phyloP scores from a whole-genome alignment of 768 basidiomycete species.

The Sporobolomyces roseus region DNA sequence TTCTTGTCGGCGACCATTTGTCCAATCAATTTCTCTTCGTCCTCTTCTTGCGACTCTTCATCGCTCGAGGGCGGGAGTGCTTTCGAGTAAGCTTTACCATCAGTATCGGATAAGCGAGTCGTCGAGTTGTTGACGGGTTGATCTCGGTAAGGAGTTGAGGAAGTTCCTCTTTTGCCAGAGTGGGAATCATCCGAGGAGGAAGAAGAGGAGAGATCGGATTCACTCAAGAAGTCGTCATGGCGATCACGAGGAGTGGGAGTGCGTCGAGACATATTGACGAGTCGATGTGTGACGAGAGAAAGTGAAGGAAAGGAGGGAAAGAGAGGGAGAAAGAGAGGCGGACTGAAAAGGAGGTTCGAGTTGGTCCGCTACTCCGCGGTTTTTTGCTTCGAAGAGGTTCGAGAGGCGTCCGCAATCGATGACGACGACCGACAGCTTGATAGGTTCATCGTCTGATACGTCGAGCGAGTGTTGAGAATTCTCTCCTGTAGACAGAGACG shows the following conservation, averaged over 20 bases:
- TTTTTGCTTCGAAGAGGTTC: too few species aligned
- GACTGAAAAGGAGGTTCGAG: too few species aligned
- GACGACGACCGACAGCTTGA: too few species aligned
- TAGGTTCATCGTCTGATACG: neutral
- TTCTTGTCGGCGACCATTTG: neutral
- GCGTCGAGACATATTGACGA: slow-evolving; percentile 9
- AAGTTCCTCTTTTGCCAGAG: neutral
- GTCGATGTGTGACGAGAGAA: neutral
- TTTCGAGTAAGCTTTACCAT: neutral
- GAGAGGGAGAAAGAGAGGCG: neutral
- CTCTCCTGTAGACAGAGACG: slow-evolving; percentile 9
- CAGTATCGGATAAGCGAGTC: neutral
- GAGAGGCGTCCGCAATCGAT: too few species aligned
- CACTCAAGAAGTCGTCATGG: slow-evolving; percentile 31
- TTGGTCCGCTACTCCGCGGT: neutral
- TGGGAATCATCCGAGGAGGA: neutral
- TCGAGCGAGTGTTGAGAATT: slow-evolving; percentile 11
- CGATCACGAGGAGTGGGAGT: neutral
- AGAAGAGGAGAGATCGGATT: slow-evolving; percentile 27
- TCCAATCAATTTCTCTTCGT: slow-evolving; percentile 33
- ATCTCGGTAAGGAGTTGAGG: slow-evolving; percentile 31
- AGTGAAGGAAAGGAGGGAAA: neutral
- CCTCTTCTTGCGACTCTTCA: slow-evolving; percentile 14
- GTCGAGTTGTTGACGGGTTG: neutral
- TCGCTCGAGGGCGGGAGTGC: slow-evolving; percentile 4